Percentiles rank a stretch among this genome's conserved stretches.
phyloP scores from a whole-genome alignment of 2,329 filamentous ascomycete species.

The Neonectria magnoliae region DNA sequence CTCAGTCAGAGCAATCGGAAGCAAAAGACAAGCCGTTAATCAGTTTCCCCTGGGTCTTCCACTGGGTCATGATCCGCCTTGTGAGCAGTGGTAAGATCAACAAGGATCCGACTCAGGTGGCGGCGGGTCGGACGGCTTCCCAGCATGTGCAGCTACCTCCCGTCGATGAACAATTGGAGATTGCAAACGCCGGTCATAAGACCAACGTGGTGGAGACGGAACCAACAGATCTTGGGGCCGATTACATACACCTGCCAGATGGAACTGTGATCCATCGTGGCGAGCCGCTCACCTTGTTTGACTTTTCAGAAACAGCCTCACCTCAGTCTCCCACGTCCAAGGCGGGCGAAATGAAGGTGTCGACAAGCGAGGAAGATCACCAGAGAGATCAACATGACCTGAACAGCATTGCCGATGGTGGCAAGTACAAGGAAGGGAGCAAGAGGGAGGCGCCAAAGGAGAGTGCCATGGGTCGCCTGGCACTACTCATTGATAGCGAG shows the following conservation, averaged over 20 bases:
- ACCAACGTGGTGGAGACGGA: neutral
- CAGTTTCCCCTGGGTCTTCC: conserved; percentile 94
- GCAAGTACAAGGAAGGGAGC: neutral
- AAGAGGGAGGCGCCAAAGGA: conserved; percentile 18
- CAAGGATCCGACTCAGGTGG: conserved; percentile 29
- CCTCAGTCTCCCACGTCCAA: neutral
- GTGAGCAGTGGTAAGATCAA: conserved; percentile 38
- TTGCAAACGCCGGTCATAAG: neutral
- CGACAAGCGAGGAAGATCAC: neutral
- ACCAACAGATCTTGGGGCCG: conserved; percentile 14
- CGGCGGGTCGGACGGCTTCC: conserved; percentile 18
- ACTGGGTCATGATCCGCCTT: conserved; percentile 60
- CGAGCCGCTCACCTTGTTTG: conserved; percentile 32
- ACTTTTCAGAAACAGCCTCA: conserved; percentile 12
- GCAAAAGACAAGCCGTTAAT: conserved; percentile 78
- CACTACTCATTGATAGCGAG: conserved; percentile 23
- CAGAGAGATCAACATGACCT: neutral
- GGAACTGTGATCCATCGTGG: conserved; percentile 34
- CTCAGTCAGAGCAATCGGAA: conserved; percentile 34
- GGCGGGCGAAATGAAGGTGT: conserved; percentile 7
- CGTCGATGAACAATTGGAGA: neutral
- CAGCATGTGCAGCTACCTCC: neutral
- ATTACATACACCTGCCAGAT: conserved; percentile 30
- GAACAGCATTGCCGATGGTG: neutral
- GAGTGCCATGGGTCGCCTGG: conserved; percentile 36